A percentile compares a stretch with the other conserved stretches of the same genome.
phyloP scores from a whole-genome alignment of 371 early-diverging fungal genomes.

The Fennellomyces sp. region DNA sequence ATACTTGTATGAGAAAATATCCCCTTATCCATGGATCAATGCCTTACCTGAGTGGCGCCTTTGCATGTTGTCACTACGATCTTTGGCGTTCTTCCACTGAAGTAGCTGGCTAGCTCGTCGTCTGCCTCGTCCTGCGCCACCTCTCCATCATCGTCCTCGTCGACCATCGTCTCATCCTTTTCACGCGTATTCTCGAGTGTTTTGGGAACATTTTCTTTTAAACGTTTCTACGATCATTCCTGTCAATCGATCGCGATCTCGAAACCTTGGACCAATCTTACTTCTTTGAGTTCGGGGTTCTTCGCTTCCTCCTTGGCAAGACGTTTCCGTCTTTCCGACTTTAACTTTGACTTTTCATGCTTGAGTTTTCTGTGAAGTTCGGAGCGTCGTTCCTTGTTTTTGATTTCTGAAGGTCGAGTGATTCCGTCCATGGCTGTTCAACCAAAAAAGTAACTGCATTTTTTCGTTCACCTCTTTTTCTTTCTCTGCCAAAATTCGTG shows the following conservation, averaged over 20 bases:
- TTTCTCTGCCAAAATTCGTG: background rate
- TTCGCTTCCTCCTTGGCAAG: constrained; percentile 81
- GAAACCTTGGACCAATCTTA: too few species aligned
- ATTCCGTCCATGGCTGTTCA: background rate
- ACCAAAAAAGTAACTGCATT: background rate
- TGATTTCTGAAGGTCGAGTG: constrained; percentile 53
- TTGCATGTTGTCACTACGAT: constrained; percentile 93
- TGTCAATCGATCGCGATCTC: background rate
- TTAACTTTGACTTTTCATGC: constrained; percentile 72
- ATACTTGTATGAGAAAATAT: background rate
- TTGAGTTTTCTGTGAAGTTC: constrained; percentile 77
- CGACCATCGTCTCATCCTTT: constrained; percentile 91
- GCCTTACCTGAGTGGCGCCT: constrained; percentile 53
- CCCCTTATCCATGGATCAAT: too few species aligned
- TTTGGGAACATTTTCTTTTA: constrained; percentile 88
- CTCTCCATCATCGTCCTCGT: constrained; percentile 79
- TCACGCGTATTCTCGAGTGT: constrained; percentile 94
- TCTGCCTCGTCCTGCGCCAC: constrained; percentile 87
- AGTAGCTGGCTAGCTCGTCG: constrained; percentile 94
- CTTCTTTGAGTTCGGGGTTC: constrained; percentile 88
- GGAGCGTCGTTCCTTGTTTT: constrained; percentile 83
- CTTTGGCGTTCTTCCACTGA: constrained; percentile 87
- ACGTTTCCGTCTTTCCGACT: constrained; percentile 72
- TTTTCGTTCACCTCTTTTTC: background rate
- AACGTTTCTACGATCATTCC: constrained; percentile 64